These are phyloP conservation scores for Pseudopithomyces chartarum DNA, from an alignment of 2,329 filamentous ascomycete species.

Conservation along the genomic window DNA sequence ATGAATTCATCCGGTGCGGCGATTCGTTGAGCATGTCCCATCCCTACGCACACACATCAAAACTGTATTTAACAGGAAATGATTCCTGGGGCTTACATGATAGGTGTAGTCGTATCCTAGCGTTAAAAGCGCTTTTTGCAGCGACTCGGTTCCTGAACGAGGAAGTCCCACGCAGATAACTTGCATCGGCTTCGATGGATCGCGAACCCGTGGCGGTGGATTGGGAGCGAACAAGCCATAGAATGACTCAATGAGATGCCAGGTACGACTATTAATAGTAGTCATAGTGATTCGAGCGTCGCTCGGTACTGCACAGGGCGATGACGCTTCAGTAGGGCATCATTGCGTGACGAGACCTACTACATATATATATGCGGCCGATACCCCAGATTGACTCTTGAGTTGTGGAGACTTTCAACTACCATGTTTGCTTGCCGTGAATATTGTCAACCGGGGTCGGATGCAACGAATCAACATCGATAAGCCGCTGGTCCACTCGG, in stretches of 20 bases:
- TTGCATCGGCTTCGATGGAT: constrained; percentile 8
- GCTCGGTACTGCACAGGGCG: neutral
- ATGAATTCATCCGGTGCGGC: constrained; percentile 9
- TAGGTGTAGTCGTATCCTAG: constrained; percentile 12
- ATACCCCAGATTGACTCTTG: neutral
- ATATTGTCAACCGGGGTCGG: neutral
- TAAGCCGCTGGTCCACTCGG: neutral
- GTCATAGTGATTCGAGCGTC: neutral
- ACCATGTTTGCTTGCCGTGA: neutral
- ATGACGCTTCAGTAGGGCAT: neutral
- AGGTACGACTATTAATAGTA: neutral
- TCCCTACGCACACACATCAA: neutral
- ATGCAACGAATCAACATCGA: neutral
- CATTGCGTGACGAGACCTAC: neutral
- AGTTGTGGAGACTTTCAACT: neutral
- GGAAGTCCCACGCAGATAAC: constrained; percentile 10
- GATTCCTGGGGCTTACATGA: neutral
- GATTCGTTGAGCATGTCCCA: constrained; percentile 12
- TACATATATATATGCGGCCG: neutral
- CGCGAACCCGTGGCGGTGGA: constrained; percentile 5
- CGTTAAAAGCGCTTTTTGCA: constrained; percentile 4
- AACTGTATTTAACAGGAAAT: too few relatives aligned
- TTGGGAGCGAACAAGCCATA: constrained; percentile 4
- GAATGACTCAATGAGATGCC: constrained; percentile 1
- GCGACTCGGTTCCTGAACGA: constrained; percentile 9